Evolutionary conservation across 2,329 filamentous ascomycete genomes (phyloP).

Genomic region (Aspergillus sp.): DNA sequence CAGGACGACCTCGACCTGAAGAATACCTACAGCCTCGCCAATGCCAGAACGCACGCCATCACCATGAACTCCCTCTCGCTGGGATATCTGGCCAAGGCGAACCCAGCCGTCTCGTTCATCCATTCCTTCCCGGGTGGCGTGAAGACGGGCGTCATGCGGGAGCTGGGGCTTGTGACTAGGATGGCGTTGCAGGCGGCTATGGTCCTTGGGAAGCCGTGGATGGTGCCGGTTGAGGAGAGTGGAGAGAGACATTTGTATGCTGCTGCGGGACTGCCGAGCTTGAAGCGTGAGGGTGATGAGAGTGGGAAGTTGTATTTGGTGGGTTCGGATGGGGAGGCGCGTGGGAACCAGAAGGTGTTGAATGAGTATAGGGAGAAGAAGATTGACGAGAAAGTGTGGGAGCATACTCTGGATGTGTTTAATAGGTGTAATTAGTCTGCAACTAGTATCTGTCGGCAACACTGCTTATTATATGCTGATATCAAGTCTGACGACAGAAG

Average conservation of each 20-base stretch:
- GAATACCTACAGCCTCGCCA: background rate
- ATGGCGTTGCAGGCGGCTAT: background rate
- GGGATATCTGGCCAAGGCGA: background rate
- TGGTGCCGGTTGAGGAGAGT: conserved; percentile 5
- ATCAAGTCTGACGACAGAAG: too few relatives aligned
- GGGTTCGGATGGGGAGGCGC: background rate
- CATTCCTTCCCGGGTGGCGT: conserved; percentile 1
- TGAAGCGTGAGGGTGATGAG: too few relatives aligned
- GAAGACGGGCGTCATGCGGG: background rate
- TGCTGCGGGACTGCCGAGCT: background rate
- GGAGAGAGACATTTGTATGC: conserved; percentile 9
- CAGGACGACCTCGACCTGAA: background rate
- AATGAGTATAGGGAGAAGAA: background rate
- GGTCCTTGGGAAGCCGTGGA: conserved; percentile 1
- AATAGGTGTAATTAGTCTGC: background rate
- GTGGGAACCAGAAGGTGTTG: background rate
- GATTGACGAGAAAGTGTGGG: background rate
- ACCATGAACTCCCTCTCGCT: conserved; percentile 5
- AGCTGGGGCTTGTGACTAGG: background rate
- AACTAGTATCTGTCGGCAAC: too few relatives aligned
- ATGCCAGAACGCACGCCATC: conserved; percentile 1
- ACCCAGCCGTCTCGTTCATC: background rate
- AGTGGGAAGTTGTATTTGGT: background rate
- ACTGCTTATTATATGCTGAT: too few relatives aligned
- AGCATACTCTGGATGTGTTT: background rate